Evolutionary conservation across 192 early-diverging fungal species (phyloP), one percentile per base, ranked within the genome.

Genomic region (Backusella liffmaniae): DNA sequence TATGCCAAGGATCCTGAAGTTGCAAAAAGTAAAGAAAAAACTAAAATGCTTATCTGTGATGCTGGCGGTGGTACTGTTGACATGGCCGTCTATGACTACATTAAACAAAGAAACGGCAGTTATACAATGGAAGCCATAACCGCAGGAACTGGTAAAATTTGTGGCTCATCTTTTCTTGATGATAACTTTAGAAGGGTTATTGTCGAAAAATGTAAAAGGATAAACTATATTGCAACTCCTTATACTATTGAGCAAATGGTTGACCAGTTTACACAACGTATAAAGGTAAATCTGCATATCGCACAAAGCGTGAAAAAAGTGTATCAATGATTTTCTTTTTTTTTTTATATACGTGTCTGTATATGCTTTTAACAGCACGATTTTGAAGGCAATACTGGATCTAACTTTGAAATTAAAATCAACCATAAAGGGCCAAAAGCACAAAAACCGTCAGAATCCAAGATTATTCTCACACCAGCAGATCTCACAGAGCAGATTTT

Each of bases 51-150:
- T 67, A 80, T 85, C 15, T 85, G 82, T 37, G 84, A 85, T n/a
- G 84, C 84, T 3, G 84, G 84, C 26, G 82, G 83, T 67, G 83
- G 83, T 46, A 84, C 83, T n/a, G 83, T 84, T 0, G 83, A 84
- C 77, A 70, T 84, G 76, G 78, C 84, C 18, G 79, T 80, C 1
- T 84, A 82, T 53, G 72, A 84, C 36, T 39, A 42, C 4, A 76
- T 80, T 23, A 80, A 82, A 13, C 18, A 37, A 44, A 23, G 29
- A 29, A 6, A 30, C 9, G 56, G 41, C 21, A 68, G 46, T 10
- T 30, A 39, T 42, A 16, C 51, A 4, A 62, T 77, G 8, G 29
- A 69, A 21, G 84, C 83, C 23, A 75, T 79, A 15, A 85, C 84
- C 2, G 53, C 75, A 23, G 84, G 84, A 35, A 77, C 77, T 37